These are phyloP conservation scores for Xenoacremonium recifei DNA, from an alignment of 2,329 filamentous ascomycete species.

Conservation along the genomic window DNA sequence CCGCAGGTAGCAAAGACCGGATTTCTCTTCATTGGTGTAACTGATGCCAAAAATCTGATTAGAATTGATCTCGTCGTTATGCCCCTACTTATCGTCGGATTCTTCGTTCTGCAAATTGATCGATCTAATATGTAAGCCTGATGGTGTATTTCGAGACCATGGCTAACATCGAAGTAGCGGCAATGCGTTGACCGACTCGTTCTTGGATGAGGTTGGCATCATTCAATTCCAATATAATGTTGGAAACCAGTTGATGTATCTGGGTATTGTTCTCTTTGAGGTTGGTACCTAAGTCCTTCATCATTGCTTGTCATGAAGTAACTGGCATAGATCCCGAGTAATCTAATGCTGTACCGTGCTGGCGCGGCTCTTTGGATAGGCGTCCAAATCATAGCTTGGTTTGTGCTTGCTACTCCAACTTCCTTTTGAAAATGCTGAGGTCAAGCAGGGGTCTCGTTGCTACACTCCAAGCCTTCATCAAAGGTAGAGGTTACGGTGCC, in stretches of 20 bases:
- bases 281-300: no score
- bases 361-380: slow-evolving; percentile 45
- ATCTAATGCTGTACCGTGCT: slow-evolving; percentile 44
- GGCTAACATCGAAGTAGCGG: slow-evolving; percentile 14
- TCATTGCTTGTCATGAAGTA: not conserved
- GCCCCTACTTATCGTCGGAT: slow-evolving; percentile 42
- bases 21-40: no score
- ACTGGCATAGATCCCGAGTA: slow-evolving; percentile 35
- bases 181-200: slow-evolving; percentile 44
- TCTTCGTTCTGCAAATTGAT: slow-evolving; percentile 42
- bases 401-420: not conserved
- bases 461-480: slow-evolving; percentile 36
- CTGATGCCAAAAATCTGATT: not conserved
- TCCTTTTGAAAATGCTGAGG: slow-evolving; percentile 3
- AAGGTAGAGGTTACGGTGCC: slow-evolving; percentile 22
- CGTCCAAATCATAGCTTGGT: slow-evolving; percentile 30
- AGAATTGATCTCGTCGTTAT: slow-evolving; percentile 45
- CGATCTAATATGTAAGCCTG: slow-evolving; percentile 35
- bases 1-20: no score
- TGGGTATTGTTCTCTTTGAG: slow-evolving; percentile 44
- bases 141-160: no score
- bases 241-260: slow-evolving; percentile 44
- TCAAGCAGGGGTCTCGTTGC: slow-evolving; percentile 30
- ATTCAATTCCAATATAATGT: slow-evolving; percentile 48
- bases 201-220: slow-evolving; percentile 45